Base-by-base conservation (phyloP, 2,329 filamentous ascomycete species). In the Talaromyces rugulosus region DNA sequence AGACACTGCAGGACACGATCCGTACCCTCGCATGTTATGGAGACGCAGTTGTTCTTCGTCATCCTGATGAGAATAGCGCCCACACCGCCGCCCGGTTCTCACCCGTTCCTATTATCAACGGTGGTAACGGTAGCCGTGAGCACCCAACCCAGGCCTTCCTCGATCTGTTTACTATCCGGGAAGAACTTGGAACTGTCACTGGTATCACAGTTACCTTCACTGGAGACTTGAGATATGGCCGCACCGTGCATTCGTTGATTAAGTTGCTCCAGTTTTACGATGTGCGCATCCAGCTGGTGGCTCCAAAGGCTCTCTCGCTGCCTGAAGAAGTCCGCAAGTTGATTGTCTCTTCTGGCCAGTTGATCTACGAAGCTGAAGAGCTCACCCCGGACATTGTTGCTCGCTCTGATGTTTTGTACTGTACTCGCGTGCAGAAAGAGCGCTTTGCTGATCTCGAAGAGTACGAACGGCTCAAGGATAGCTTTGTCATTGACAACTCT, bases 91-190 rank as follows among this genome's bases (percentile, higher is more conserved):
- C 89, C 70, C 94, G 93, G 74, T 96, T 89, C 80, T 92, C 91
- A 51, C 87, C 89, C 16, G 91, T 97, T 0, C 95, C 95, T 1
- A 88, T 99, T 72, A 94, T 99, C 83, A 99, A 99, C 74, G 95
- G 92, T 66, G 95, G 95, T 57, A 99, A 99, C 75, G 95, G 95
- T 66, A 92, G 90, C 78, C 88, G 91, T 70, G 95, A 99, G 81
- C 95, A 99, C 79, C 95, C 95, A 0, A 99, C 95, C 0, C 95
- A 99, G 79, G 95, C 95, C 0, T 95, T 99, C 84, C 83, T 99
- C 27, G 95, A 99, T 72, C 88, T 99, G 62, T 99, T 97, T 82
- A 98, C 95, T 60, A 99, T 99, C 72, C 91, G 95, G 68, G 95
- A 99, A 78, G 95, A 99, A 78, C 84, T 98, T 8, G 95, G 95